These are phyloP conservation scores for Taphrina flavorubra DNA, from an alignment of 1,139 yeast species.

Conservation along the genomic window DNA sequence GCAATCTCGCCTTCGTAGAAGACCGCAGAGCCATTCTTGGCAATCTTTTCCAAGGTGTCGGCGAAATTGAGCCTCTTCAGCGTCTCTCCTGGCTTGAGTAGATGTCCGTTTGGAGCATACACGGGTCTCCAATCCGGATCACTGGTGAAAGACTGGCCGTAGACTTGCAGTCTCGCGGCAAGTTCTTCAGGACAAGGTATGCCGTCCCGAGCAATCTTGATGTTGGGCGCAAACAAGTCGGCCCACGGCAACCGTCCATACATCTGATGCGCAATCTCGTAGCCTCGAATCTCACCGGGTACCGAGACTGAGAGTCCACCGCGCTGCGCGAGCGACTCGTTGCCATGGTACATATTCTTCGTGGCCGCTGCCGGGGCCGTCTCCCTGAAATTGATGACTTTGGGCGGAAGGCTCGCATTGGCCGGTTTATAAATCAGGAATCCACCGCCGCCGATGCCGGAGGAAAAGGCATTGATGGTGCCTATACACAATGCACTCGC, in stretches of 20 bases:
- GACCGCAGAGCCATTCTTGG: slow-evolving; percentile 73
- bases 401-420: slow-evolving; percentile 13
- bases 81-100: slow-evolving; percentile 62
- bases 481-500: slow-evolving; percentile 91
- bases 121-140: slow-evolving; percentile 39
- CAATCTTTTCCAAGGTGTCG: slow-evolving; percentile 68
- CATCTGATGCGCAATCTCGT: slow-evolving; percentile 62
- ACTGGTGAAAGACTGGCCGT: slow-evolving; percentile 16
- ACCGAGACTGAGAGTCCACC: slow-evolving; percentile 87
- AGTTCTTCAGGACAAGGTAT: slow-evolving; percentile 64
- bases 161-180: slow-evolving; percentile 52
- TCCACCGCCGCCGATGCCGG: slow-evolving; percentile 77
- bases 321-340: slow-evolving; percentile 60
- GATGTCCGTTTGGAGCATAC: slow-evolving; percentile 48
- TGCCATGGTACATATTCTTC: slow-evolving; percentile 67
- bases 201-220: slow-evolving; percentile 69
- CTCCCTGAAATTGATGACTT: slow-evolving; percentile 84
- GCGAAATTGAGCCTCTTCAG: slow-evolving; percentile 69
- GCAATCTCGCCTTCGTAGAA: slow-evolving; percentile 83
- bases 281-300: slow-evolving; percentile 89
- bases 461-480: slow-evolving; percentile 75
- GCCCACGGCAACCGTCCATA: slow-evolving; percentile 75
- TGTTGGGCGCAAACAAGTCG: slow-evolving; percentile 77
- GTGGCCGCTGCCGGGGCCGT: slow-evolving; percentile 72
- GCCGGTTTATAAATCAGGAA: slow-evolving; percentile 44